These are phyloP conservation scores for Ulota crispa DNA, from an alignment of 225 moss, liverwort and hornwort genomes.

Conservation along the genomic window DNA sequence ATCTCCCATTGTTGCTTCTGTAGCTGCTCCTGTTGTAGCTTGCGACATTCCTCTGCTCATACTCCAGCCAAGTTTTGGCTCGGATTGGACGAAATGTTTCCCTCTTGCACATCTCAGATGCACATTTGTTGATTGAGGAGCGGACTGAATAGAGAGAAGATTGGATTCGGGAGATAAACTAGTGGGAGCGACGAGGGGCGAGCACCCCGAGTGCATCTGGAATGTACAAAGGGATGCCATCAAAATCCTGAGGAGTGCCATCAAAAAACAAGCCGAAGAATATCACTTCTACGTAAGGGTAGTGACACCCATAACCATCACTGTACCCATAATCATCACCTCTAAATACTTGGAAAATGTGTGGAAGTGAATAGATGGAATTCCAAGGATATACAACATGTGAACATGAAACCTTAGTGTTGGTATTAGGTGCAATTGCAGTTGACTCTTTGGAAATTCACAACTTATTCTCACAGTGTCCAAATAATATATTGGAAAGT, in stretches of 20 bases:
- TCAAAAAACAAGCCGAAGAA: slow-evolving; percentile 26
- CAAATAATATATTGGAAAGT: too few species aligned
- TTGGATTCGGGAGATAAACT: slow-evolving; percentile 3
- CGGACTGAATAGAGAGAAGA: slow-evolving; percentile 2
- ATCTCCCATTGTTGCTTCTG: slow-evolving; percentile 32
- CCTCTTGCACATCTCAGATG: slow-evolving; percentile 19
- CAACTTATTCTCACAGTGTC: too few species aligned
- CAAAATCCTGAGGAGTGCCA: slow-evolving; percentile 41
- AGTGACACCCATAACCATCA: too few species aligned
- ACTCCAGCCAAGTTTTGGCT: slow-evolving; percentile 12
- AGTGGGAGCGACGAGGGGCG: slow-evolving; percentile 16
- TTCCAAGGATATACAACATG: too few species aligned
- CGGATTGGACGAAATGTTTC: neutral
- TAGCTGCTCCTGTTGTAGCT: slow-evolving; percentile 1
- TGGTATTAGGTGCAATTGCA: too few species aligned
- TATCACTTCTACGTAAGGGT: slow-evolving; percentile 29
- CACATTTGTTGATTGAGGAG: slow-evolving; percentile 15
- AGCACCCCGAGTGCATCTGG: slow-evolving; percentile 30
- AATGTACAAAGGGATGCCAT: slow-evolving; percentile 37
- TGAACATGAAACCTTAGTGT: too few species aligned
- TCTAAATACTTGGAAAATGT: too few species aligned
- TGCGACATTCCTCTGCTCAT: slow-evolving; percentile 7
- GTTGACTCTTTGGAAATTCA: too few species aligned
- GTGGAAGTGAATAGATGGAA: too few species aligned
- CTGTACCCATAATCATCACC: too few species aligned